Conservation (phyloP, 495 filamentous ascomycete genomes). For the Neurospora discreta region DNA sequence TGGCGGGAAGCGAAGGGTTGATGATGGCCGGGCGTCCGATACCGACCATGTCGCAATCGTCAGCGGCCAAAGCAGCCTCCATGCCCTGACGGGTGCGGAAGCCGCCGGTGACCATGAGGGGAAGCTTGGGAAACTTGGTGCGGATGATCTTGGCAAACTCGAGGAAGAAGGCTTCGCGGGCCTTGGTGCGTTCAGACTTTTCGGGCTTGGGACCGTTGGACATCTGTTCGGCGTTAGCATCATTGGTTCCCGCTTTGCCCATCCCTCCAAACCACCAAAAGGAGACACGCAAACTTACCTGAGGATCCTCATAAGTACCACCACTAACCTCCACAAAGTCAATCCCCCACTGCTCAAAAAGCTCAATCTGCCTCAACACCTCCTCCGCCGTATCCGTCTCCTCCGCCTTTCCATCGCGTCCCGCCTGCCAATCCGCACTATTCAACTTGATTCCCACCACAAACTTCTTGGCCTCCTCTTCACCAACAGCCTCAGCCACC, state of each 20-base stretch:
- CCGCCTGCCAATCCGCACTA: conserved; percentile 40
- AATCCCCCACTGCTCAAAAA: conserved; percentile 41
- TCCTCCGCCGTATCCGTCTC: conserved; percentile 13
- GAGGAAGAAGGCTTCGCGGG: conserved; percentile 53
- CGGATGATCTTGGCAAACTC: conserved; percentile 41
- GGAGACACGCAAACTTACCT: conserved; percentile 13
- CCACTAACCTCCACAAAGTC: conserved; percentile 56
- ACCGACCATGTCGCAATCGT: conserved; percentile 49
- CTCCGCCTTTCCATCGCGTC: too few relatives aligned
- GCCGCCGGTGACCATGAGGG: conserved; percentile 38
- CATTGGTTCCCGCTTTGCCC: too few relatives aligned
- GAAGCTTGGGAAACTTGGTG: conserved; percentile 28
- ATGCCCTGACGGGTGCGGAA: conserved; percentile 47
- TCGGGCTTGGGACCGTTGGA: background rate
- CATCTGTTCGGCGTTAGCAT: conserved; percentile 2
- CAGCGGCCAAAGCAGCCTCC: conserved; percentile 36
- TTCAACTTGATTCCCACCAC: conserved; percentile 52
- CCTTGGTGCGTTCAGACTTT: conserved; percentile 28
- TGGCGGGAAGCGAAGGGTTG: conserved; percentile 36
- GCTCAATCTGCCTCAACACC: conserved; percentile 40
- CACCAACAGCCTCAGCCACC: conserved; percentile 48
- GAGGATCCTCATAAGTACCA: conserved; percentile 44
- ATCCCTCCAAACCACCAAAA: background rate
- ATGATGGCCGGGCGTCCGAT: conserved; percentile 43
- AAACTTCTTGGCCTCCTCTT: conserved; percentile 43